Evolutionary conservation across 129 eudicot genomes (phyloP), one percentile per base, ranked within the genome.

Genomic region (Chrysanthemum seticuspe): DNA sequence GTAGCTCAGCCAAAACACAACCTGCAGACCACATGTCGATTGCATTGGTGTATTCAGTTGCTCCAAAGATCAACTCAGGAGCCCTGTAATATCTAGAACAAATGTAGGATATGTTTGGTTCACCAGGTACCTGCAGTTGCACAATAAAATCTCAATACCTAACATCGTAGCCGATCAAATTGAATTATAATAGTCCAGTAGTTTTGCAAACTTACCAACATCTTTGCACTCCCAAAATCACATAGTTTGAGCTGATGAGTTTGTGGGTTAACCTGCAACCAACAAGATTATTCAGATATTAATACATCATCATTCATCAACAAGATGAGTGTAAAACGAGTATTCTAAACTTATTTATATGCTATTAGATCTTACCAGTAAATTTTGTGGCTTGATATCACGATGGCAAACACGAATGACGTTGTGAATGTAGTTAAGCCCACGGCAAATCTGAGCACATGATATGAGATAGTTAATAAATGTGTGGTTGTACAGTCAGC

Each of bases 11-110:
- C 89, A 95, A 74, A 63, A 95, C 99, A 80, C 99, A 90, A 62
- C 99, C 99, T 53, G 80, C 96, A 52, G 99, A 95, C 99, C 99
- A 95, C 90, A 90, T 95, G 79, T 95, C 99, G 69, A 95, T 95
- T 14, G 99, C 99, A 65, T 87, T 88, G 23, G 99, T 95, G 73
- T 95, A 95, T 78, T 95, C 99, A 62, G 97, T 88, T 56, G 97
- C 99, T 69, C 99, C 99, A 72, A 95, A 94, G 15, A 94, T 94
- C 83, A 94, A 75, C 73, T 94, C 97, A 1, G 99, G 97, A 59
- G 97, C 99, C 62, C 99, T 76, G 74, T 94, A 94, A 88, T 94
- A 94, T 76, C 99, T 83, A 18, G 99, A 94, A 74, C 99, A 94
- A 27, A 94, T 90, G 75, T 94, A 94, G 14, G 99, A 86, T 40